Conservation (phyloP, 805 yeast genomes). For the Monosporozyma unispora region DNA sequence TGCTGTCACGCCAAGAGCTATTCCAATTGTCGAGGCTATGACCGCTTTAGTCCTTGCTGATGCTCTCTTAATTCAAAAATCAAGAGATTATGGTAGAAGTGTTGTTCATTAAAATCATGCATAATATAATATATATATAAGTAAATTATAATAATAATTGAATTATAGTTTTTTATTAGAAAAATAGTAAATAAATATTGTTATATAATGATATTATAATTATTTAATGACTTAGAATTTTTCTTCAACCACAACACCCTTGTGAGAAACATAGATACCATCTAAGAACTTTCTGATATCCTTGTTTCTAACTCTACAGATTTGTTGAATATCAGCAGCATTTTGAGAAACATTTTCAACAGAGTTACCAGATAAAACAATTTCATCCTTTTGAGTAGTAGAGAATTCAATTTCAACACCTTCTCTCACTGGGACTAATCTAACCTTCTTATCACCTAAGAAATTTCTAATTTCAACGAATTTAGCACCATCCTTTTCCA, state of each 20-base stretch:
- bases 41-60: conserved; percentile 91
- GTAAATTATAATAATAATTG: too few species aligned
- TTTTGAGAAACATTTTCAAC: conserved; percentile 86
- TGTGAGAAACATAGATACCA: conserved; percentile 98
- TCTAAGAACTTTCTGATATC: conserved; percentile 99
- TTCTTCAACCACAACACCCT: conserved; percentile 71
- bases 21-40: conserved; percentile 98
- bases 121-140: background rate
- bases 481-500: conserved; percentile 64
- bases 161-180: too few species aligned
- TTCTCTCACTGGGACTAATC: conserved; percentile 75
- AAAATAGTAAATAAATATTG: background rate
- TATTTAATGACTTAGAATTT: conserved; percentile 33
- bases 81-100: conserved; percentile 53
- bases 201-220: too few species aligned
- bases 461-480: conserved; percentile 96
- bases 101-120: conserved; percentile 20
- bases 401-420: conserved; percentile 86
- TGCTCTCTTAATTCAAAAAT: conserved; percentile 71
- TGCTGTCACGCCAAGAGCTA: conserved; percentile 95
- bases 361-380: conserved; percentile 64
- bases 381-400: conserved; percentile 85
- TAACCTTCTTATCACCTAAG: conserved; percentile 98
- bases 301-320: conserved; percentile 98
- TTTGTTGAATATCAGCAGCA: conserved; percentile 97